Evolutionary conservation across 108 stramenopile genomes (phyloP).

Genomic region (Cyclotella sp.): DNA sequence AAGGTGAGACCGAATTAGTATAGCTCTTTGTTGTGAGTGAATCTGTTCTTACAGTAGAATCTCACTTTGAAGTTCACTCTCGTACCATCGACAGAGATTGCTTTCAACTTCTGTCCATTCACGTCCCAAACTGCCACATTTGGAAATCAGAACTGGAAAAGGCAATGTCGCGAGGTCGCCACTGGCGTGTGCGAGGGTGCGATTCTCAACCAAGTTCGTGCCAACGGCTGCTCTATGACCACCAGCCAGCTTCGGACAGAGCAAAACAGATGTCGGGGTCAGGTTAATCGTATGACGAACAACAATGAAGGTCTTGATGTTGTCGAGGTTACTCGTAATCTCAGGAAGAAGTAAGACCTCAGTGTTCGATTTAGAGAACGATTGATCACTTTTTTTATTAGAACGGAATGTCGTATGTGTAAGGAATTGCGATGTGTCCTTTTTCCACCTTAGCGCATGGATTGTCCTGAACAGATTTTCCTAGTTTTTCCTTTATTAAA

Average conservation of each 20-base stretch:
- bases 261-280: not conserved
- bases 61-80: not conserved
- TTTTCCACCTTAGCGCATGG: too few species aligned
- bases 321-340: too few species aligned
- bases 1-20: not conserved
- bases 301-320: too few species aligned
- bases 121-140: not conserved
- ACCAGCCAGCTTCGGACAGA: not conserved
- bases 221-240: not conserved
- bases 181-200: not conserved
- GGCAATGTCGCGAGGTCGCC: not conserved
- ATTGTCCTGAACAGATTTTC: too few species aligned
- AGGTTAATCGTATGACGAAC: not conserved
- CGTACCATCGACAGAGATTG: not conserved
- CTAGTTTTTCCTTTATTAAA: too few species aligned
- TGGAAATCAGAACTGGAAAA: not conserved
- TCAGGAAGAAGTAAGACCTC: too few species aligned
- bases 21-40: not conserved
- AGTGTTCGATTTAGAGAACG: too few species aligned
- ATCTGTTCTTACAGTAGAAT: not conserved
- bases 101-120: slow-evolving; percentile 15
- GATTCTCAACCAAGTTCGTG: not conserved
- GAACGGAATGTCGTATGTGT: too few species aligned
- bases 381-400: too few species aligned
- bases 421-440: too few species aligned